These are phyloP conservation scores for Musa schizocarpa DNA, from an alignment of 176 grass and related monocot genomes.

Conservation along the genomic window DNA sequence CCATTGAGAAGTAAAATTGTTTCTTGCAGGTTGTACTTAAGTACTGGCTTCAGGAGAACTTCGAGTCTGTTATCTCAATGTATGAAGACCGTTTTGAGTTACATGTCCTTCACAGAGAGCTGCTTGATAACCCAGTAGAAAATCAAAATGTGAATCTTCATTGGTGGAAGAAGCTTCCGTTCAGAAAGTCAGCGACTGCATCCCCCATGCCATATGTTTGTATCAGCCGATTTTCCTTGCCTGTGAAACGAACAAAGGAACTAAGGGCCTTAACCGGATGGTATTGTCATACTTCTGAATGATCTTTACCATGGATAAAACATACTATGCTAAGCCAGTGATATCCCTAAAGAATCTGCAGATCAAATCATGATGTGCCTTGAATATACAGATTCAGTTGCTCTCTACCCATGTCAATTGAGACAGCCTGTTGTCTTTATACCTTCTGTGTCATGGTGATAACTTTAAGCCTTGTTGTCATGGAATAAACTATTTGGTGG, in stretches of 20 bases:
- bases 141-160: slow-evolving; percentile 25
- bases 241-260: slow-evolving; percentile 77
- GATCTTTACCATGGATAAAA: not conserved
- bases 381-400: no score
- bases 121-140: slow-evolving; percentile 27
- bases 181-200: slow-evolving; percentile 29
- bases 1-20: slow-evolving; percentile 19
- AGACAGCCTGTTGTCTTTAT: not conserved
- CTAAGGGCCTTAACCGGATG: slow-evolving; percentile 78
- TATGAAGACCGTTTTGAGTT: slow-evolving; percentile 83
- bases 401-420: not conserved
- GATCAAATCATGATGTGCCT: not conserved
- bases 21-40: slow-evolving; percentile 74
- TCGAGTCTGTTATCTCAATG: slow-evolving; percentile 75
- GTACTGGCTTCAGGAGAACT: slow-evolving; percentile 78
- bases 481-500: not conserved
- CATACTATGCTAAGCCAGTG: not conserved
- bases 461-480: not conserved
- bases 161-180: slow-evolving; percentile 55
- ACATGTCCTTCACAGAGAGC: slow-evolving; percentile 51
- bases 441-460: not conserved
- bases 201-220: slow-evolving; percentile 37
- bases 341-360: not conserved
- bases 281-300: slow-evolving; percentile 23
- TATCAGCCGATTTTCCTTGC: slow-evolving; percentile 71